These are phyloP conservation scores for Alternaria burnsii DNA, from an alignment of 2,329 filamentous ascomycete species.

Conservation along the genomic window DNA sequence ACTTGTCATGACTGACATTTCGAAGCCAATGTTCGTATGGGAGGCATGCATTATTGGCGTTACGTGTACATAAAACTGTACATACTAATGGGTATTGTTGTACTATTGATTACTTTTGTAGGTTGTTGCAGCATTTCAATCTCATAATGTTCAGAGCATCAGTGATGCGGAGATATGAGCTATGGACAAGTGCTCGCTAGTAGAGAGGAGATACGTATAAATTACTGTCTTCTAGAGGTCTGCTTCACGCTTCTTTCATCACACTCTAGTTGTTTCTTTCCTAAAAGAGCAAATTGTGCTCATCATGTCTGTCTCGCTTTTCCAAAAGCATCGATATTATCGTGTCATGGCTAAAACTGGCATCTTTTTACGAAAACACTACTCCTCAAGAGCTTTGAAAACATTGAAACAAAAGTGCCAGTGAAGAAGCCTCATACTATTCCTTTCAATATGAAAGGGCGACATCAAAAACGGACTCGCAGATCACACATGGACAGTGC, in stretches of 20 bases:
- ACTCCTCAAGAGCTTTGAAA: too few relatives aligned
- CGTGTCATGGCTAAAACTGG: background rate
- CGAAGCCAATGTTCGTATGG: background rate
- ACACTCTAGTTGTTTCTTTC: background rate
- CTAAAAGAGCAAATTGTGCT: too few relatives aligned
- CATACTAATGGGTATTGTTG: conserved; percentile 2
- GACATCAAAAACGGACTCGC: background rate
- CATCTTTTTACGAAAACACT: background rate
- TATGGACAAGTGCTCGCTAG: background rate
- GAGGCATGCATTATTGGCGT: conserved; percentile 1
- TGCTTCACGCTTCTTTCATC: background rate
- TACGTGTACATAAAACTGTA: conserved; percentile 2
- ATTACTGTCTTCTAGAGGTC: background rate
- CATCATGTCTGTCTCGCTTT: background rate
- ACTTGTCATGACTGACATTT: background rate
- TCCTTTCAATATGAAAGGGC: background rate
- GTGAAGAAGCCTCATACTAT: too few relatives aligned
- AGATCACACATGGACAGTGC: background rate
- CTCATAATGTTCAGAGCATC: background rate
- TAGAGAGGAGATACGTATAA: background rate
- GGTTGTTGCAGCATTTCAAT: background rate
- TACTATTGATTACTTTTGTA: background rate
- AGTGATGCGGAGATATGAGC: background rate
- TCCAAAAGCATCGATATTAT: background rate
- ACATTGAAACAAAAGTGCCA: too few relatives aligned